phyloP scores from a whole-genome alignment of 2,329 filamentous ascomycete species.

The Dryadomyces quercus-mongolicae region DNA sequence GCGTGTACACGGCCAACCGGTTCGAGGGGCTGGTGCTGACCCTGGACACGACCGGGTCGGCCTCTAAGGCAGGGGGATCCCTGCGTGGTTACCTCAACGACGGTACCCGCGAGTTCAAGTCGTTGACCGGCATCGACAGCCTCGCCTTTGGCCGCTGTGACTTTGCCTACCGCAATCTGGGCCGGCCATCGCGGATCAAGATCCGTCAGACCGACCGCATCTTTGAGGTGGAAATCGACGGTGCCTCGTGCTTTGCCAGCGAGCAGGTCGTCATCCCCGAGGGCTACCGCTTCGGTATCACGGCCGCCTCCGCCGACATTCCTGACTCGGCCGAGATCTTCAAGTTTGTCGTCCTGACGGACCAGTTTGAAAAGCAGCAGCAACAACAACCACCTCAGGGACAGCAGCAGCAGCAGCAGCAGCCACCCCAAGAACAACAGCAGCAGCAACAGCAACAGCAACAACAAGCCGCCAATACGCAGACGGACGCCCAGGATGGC shows the following conservation, averaged over 20 bases:
- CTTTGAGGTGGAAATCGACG: constrained; percentile 74
- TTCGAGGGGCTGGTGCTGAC: constrained; percentile 90
- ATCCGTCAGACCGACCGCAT: constrained; percentile 50
- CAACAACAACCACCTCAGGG: constrained; percentile 7
- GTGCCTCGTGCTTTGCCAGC: constrained; percentile 70
- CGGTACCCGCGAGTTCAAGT: constrained; percentile 66
- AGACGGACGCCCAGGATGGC: not conserved
- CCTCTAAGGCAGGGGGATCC: constrained; percentile 57
- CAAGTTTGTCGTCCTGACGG: constrained; percentile 65
- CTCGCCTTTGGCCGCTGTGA: constrained; percentile 89
- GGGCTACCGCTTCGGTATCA: constrained; percentile 78
- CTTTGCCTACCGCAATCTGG: constrained; percentile 84
- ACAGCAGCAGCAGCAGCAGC: constrained; percentile 6
- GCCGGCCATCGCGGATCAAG: constrained; percentile 68
- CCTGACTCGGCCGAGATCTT: constrained; percentile 93
- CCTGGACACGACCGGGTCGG: constrained; percentile 63
- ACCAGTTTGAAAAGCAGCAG: constrained; percentile 13
- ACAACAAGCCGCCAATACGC: constrained; percentile 5
- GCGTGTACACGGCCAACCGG: constrained; percentile 70
- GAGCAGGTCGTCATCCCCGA: constrained; percentile 64
- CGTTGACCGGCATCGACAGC: constrained; percentile 68
- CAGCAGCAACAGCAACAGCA: constrained; percentile 7
- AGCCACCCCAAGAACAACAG: constrained; percentile 6
- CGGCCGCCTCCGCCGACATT: constrained; percentile 77
- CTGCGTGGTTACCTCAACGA: constrained; percentile 92